A percentile compares a stretch with the other conserved stretches of the same genome.
These are phyloP conservation scores for Solanum medicagineum DNA, from an alignment of 257 asterid genomes.

Conservation along the genomic window DNA sequence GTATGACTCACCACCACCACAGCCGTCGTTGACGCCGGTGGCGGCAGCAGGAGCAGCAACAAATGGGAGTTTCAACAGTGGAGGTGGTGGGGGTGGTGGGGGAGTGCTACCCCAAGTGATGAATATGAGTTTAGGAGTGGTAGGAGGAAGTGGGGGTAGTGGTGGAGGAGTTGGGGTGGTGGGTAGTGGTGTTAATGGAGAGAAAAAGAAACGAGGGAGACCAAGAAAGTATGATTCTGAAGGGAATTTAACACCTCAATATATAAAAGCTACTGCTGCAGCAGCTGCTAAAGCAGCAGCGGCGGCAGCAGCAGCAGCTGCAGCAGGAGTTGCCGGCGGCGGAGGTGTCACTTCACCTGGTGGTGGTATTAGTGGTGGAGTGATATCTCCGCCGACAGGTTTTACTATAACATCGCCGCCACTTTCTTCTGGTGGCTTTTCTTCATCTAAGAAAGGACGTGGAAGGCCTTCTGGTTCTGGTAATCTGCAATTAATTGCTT, in stretches of 20 bases:
- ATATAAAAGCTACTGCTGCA: constrained; percentile 16
- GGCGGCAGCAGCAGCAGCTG: neutral
- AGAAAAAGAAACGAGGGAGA: constrained; percentile 77
- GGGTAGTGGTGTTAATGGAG: constrained; percentile 17
- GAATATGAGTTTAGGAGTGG: constrained; percentile 12
- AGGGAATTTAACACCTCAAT: constrained; percentile 61
- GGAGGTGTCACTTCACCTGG: neutral
- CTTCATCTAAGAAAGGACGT: constrained; percentile 41
- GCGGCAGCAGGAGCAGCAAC: constrained; percentile 21
- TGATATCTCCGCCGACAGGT: constrained; percentile 23
- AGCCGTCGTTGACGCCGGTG: neutral
- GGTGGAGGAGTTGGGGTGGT: constrained; percentile 9
- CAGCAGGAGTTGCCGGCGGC: neutral
- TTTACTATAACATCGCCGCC: constrained; percentile 57
- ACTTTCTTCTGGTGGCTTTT: constrained; percentile 22
- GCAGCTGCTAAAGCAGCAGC: constrained; percentile 4
- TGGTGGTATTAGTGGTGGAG: constrained; percentile 1
- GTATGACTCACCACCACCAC: constrained; percentile 34
- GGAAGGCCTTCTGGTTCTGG: constrained; percentile 32
- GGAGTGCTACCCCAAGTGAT: constrained; percentile 18
- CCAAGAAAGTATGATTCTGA: constrained; percentile 82
- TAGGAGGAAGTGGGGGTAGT: neutral
- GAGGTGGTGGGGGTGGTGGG: constrained; percentile 16
- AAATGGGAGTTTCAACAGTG: constrained; percentile 2
- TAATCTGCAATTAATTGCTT: constrained; percentile 48